phyloP scores from a whole-genome alignment of 495 filamentous ascomycete genomes.

The Stereocaulon alpinum region DNA sequence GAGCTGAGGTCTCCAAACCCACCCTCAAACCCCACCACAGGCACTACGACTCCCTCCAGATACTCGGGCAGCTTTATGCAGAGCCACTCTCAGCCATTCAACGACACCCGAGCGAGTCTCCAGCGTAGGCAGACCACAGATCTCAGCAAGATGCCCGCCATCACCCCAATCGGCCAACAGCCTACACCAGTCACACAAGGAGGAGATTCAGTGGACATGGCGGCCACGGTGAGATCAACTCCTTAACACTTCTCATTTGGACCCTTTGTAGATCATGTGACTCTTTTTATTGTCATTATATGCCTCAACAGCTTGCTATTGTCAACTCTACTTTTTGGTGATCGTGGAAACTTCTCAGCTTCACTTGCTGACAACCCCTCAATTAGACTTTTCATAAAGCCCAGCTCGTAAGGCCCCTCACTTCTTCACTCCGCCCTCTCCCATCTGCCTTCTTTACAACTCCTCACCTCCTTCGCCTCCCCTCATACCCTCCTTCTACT shows the following conservation, averaged over 20 bases:
- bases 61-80: constrained; percentile 47
- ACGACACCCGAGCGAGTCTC: constrained; percentile 59
- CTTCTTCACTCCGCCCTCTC: background rate
- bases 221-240: constrained; percentile 40
- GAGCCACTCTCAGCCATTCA: constrained; percentile 41
- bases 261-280: background rate
- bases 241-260: background rate
- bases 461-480: no score
- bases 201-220: constrained; percentile 47
- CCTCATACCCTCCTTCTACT: background rate
- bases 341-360: background rate
- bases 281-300: background rate
- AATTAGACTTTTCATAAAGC: constrained; percentile 32
- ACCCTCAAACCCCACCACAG: constrained; percentile 57
- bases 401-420: constrained; percentile 32
- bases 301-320: background rate
- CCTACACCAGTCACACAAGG: constrained; percentile 30
- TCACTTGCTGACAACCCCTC: constrained; percentile 13
- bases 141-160: constrained; percentile 71
- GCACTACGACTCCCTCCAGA: constrained; percentile 58
- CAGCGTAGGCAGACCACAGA: constrained; percentile 93
- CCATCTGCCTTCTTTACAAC: background rate
- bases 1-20: constrained; percentile 71
- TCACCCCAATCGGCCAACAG: constrained; percentile 61
- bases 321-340: background rate